Base-by-base conservation (phyloP, 306 rosid genomes). In the Vicia villosa region DNA sequence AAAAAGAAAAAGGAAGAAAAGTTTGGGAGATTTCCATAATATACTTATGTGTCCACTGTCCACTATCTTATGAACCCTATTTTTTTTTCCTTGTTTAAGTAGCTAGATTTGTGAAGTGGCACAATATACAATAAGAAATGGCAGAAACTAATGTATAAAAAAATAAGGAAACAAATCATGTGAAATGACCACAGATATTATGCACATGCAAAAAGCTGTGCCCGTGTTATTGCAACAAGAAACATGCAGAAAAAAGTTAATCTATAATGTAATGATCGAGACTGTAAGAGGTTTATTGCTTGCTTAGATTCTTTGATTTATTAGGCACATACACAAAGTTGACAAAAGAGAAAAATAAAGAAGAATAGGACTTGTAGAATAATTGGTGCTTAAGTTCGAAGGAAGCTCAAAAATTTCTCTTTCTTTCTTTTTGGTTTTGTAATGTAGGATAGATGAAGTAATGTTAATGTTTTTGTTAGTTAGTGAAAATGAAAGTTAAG, bases 401-500 rank as follows among this genome's bases (percentile, higher is more conserved):
- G 87, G 84, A 69, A 80, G 82, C 77, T 82, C 28, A 57, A 65
- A 5, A 1, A 4, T 46, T 46, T 58, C 36, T 68, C 8, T 40
- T 13, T 56, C 24, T 52, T 16, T 50, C 19, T 28, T 28, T 10
- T 10, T 37, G 26, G 11, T 55, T 22, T 22, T 55, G 37, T 22
- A 55, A 24, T 20, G 61, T 13, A 22, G 37, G 17, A 55, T 55
- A 61, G 26, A 17, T 28, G 24, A 2, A 40, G 55, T 60, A 13
- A 58, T 61, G 79, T 78, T 68, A 64, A 46, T 76, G 72, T 72
- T 83, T 57, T 75, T 67, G 83, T 79, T 81, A 81, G 85, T 77
- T 64, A 70, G 76, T 71, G 85, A 86, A 82, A 88, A 91, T 80
- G 86, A 82, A 84, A 79, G 65, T 11, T 60, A 54, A 74, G 67